Evolutionary conservation across 106 monocot genomes (phyloP).

Genomic region (Agapanthus africanus): DNA sequence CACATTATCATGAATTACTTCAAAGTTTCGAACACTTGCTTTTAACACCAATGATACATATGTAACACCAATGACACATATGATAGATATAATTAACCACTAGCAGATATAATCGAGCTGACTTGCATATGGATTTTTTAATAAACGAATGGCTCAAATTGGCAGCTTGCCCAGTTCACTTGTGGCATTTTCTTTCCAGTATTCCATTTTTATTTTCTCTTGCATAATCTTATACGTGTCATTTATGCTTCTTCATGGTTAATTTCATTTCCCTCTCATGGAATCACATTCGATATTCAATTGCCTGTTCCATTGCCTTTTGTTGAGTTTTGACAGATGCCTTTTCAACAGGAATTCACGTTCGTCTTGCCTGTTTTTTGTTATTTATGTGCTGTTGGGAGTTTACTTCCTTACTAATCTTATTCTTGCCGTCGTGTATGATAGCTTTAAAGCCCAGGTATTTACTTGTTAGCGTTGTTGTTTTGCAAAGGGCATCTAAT

Average conservation of each 20-base stretch:
- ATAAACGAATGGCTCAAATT: too few relatives aligned
- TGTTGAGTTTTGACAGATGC: slow-evolving; percentile 1
- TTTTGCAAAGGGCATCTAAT: neutral
- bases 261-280: neutral
- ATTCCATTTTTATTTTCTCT: neutral
- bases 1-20: too few relatives aligned
- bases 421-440: slow-evolving; percentile 97
- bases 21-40: too few relatives aligned
- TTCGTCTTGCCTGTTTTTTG: slow-evolving; percentile 83
- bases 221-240: neutral
- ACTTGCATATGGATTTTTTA: too few relatives aligned
- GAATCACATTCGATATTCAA: neutral
- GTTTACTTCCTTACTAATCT: slow-evolving; percentile 97
- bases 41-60: too few relatives aligned
- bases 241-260: neutral
- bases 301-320: neutral
- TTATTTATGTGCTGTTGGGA: slow-evolving; percentile 84
- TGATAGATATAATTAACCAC: too few relatives aligned
- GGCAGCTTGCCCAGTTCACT: neutral
- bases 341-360: slow-evolving; percentile 74
- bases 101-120: too few relatives aligned
- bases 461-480: neutral
- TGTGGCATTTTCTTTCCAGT: neutral
- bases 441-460: slow-evolving; percentile 96
- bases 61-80: too few relatives aligned